Conservation (phyloP, 75 land plant genomes). For the Pinus albicaulis region DNA sequence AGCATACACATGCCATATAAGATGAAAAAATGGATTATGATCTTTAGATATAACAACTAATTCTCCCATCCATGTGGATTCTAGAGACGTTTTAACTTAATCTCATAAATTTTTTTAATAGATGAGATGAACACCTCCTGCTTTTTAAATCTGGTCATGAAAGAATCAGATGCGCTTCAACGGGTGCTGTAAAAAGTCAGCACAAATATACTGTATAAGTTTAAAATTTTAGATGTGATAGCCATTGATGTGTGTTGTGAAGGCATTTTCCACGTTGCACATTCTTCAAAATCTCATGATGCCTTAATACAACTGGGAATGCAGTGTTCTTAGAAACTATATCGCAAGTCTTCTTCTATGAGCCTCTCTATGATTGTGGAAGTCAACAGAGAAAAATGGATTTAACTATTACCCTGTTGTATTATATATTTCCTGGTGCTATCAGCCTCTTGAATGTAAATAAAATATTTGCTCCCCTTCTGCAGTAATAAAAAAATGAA, state of each 20-base stretch:
- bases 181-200: neutral
- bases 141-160: neutral
- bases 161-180: neutral
- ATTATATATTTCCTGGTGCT: neutral
- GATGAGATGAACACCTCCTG: neutral
- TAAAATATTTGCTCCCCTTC: neutral
- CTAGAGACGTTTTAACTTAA: too few species aligned
- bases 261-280: neutral
- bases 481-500: neutral
- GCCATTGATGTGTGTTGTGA: neutral
- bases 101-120: neutral
- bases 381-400: neutral
- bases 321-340: too few species aligned
- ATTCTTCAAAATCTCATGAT: too few species aligned
- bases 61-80: too few species aligned
- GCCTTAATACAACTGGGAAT: too few species aligned
- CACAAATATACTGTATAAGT: neutral
- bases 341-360: too few species aligned
- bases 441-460: neutral
- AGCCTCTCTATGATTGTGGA: neutral
- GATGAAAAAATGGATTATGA: too few species aligned
- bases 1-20: too few species aligned
- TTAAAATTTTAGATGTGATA: neutral
- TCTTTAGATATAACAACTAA: too few species aligned
- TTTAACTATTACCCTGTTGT: neutral